Evolutionary conservation across 768 basidiomycete genomes (phyloP).

Genomic region (Mycena metata): DNA sequence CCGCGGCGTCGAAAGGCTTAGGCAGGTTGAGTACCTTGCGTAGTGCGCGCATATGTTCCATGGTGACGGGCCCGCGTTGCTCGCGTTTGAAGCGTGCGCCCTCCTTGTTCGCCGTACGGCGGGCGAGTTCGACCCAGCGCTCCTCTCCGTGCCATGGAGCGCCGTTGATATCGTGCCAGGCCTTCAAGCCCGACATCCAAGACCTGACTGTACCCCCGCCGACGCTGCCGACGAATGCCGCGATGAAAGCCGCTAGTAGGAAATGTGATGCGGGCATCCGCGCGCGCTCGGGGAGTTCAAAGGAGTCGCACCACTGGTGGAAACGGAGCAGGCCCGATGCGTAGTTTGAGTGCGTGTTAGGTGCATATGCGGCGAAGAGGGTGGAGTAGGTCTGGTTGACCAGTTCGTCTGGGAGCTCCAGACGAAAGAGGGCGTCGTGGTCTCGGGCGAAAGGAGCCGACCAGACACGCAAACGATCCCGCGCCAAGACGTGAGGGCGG

Average conservation of each 20-base stretch:
- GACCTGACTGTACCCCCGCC: conserved; percentile 44
- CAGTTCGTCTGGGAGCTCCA: conserved; percentile 25
- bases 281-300: conserved; percentile 42
- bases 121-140: conserved; percentile 39
- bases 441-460: conserved; percentile 31
- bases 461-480: background rate
- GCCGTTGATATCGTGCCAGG: conserved; percentile 53
- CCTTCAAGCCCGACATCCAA: conserved; percentile 52
- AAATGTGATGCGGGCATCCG: conserved; percentile 51
- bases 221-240: conserved; percentile 25
- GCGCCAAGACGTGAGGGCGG: background rate
- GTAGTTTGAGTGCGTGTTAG: conserved; percentile 45
- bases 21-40: background rate
- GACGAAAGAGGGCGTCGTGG: conserved; percentile 12
- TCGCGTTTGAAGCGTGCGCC: background rate
- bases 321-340: conserved; percentile 52
- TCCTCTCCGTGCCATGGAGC: conserved; percentile 54
- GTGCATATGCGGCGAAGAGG: conserved; percentile 39
- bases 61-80: too few relatives aligned
- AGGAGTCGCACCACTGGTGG: conserved; percentile 53
- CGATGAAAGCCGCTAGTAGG: conserved; percentile 49
- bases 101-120: conserved; percentile 25
- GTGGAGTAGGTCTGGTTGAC: conserved; percentile 14
- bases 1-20: background rate
- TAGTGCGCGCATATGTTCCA: background rate